Evolutionary conservation across 2,329 filamentous ascomycete genomes (phyloP), one percentile per base, ranked within the genome.

Genomic region (Leptodontidium sp.): DNA sequence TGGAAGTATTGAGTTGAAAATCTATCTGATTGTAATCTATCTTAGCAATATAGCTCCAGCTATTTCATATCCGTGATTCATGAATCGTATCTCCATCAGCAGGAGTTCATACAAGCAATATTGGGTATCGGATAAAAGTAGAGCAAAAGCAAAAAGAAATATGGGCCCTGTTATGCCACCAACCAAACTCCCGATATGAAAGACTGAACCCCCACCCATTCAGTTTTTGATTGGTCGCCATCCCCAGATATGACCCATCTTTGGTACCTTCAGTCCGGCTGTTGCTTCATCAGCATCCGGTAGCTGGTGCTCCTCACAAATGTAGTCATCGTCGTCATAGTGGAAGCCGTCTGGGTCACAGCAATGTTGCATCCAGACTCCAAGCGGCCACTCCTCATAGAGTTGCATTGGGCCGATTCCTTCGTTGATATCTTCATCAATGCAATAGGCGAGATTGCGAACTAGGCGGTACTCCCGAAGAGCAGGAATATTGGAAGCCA

Each of bases 381-480:
- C 57, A 9, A 40, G 52, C 35, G 8, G 53, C 24, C 52, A 55
- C 38, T 69, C 53, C 12, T 67, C 68, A 50, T 64, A 61, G 1
- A 70, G 58, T 7, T 66, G 2, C 29, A 68, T 68, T 1, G 57
- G 9, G 29, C 62, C 65, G 14, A 0, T 17, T 15, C 68, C 65
- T 38, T 58, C 53, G 7, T 50, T 61, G 15, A 64, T 35, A 14
- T 29, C 59, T 47, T 65, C 35, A 4, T 62, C 62, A 49, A 59
- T 40, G 14, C 59, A 69, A 11, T 29, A 45, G 1, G 40, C 58
- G 17, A 72, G 21, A 9, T 68, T 63, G 29, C n/a, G 14, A 14
- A 71, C 67, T 6, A 68, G 5, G 17, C 50, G 40, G 32, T 66
- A 45, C 9, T 65, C 65, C 21, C 66, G 40, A 12, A 71, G n/a